Percentiles rank a stretch among this genome's conserved stretches.
Conservation (phyloP, 768 basidiomycete genomes). For the Rhodotorula paludigena region DNA sequence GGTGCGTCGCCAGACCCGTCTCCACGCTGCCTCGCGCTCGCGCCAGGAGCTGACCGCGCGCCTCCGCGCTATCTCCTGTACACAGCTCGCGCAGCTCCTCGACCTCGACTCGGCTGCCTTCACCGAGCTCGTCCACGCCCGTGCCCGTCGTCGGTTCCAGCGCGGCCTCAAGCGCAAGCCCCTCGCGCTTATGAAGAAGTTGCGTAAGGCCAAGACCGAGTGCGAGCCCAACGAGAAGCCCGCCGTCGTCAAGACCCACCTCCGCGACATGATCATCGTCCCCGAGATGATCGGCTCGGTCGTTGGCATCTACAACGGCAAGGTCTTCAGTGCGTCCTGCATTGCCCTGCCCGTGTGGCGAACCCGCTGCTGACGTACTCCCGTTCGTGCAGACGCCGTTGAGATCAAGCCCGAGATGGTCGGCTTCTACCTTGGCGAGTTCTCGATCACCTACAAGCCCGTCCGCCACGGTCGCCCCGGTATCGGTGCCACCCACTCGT, state of each 20-base stretch:
- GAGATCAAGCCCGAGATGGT: conserved; percentile 99
- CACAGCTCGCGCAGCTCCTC: conserved; percentile 83
- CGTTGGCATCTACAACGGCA: conserved; percentile 97
- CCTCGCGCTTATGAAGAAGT: conserved; percentile 98
- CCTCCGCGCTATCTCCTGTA: background rate
- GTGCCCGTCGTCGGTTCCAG: conserved; percentile 97
- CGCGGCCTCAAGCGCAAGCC: conserved; percentile 97
- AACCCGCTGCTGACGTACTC: background rate
- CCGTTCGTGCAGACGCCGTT: conserved; percentile 57
- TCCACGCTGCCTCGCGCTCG: background rate
- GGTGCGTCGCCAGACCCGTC: conserved; percentile 21
- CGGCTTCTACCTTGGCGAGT: conserved; percentile 96
- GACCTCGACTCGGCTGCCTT: conserved; percentile 83
- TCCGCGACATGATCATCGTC: conserved; percentile 98
- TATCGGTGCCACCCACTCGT: conserved; percentile 81
- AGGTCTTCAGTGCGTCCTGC: conserved; percentile 54
- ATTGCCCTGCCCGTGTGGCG: background rate
- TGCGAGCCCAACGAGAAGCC: conserved; percentile 99
- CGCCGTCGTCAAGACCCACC: conserved; percentile 95
- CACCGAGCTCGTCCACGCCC: conserved; percentile 86
- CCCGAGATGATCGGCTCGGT: conserved; percentile 99
- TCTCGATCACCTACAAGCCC: conserved; percentile 57
- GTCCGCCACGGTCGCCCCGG: conserved; percentile 99
- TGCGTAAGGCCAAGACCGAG: conserved; percentile 99
- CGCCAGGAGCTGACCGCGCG: background rate